phyloP scores from a whole-genome alignment of 1,284 basidiomycete species.

The Fomitopsis betulina region DNA sequence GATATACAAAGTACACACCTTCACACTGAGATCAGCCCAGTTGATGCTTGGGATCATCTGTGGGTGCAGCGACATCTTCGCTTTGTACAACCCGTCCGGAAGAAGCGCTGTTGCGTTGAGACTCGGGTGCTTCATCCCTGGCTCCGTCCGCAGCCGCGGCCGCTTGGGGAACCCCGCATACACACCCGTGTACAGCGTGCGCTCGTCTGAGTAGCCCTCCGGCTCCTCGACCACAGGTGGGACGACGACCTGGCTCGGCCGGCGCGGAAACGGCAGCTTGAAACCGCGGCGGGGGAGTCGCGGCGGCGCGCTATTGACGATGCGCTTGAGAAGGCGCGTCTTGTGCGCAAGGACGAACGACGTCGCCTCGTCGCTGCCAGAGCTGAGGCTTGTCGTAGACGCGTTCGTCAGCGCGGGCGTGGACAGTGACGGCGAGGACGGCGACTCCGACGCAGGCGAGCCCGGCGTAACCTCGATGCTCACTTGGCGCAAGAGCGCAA shows the following conservation, averaged over 20 bases:
- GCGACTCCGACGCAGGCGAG: slow-evolving; percentile 15
- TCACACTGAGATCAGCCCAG: slow-evolving; percentile 61
- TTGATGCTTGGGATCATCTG: slow-evolving; percentile 61
- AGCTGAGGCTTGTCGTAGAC: slow-evolving; percentile 26
- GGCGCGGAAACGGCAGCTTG: slow-evolving; percentile 2
- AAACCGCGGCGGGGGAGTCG: slow-evolving; percentile 21
- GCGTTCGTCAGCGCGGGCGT: slow-evolving; percentile 27
- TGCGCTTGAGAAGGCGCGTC: slow-evolving; percentile 41
- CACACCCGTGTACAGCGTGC: slow-evolving; percentile 47
- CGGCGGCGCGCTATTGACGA: slow-evolving; percentile 36
- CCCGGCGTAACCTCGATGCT: slow-evolving; percentile 34
- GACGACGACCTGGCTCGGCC: background rate
- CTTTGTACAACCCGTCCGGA: slow-evolving; percentile 64
- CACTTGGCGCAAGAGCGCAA: slow-evolving; percentile 56
- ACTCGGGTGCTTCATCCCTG: slow-evolving; percentile 38
- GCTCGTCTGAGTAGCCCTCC: slow-evolving; percentile 39
- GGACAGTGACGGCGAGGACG: slow-evolving; percentile 34
- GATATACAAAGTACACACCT: slow-evolving; percentile 37
- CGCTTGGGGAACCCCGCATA: slow-evolving; percentile 66
- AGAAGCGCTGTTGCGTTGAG: slow-evolving; percentile 41
- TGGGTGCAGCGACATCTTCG: slow-evolving; percentile 46
- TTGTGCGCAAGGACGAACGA: slow-evolving; percentile 24
- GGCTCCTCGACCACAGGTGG: slow-evolving; percentile 20
- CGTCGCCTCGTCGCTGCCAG: slow-evolving; percentile 48
- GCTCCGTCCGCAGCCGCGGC: slow-evolving; percentile 39